Evolutionary conservation across 192 early-diverging fungal genomes (phyloP), one percentile per base, ranked within the genome.

Genomic region (Linnemannia exigua): DNA sequence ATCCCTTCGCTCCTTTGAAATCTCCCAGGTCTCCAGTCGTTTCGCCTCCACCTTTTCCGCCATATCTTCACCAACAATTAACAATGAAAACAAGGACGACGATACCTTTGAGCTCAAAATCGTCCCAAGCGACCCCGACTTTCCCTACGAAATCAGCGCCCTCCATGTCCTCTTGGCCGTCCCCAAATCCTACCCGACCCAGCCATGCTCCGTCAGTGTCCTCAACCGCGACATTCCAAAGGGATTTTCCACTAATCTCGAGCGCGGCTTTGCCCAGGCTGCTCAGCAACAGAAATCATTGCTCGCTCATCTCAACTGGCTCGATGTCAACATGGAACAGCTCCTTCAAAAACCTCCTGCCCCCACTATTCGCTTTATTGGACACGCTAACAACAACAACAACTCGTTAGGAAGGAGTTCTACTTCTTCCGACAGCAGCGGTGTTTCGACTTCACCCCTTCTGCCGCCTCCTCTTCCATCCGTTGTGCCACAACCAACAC

Each of bases 91-190:
- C 2, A 28, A 74, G 15, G 37, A 44, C 25, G 7, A 33, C 52
- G 69, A 71, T 0, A 14, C 16, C 17, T 78, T 77, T 63, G 70
- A 78, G 15, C 76, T 84, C 37, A 78, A 84, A 72, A 79, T 84
- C 67, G 50, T 47, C 2, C 92, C 92, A 8, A 87, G 85, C 33
- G 95, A 96, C 63, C 96, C 96, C 31, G 96, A 97, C 73, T 97
- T 97, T 72, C 95, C 96, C 19, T 97, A 90, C 72, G 95, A 96
- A 63, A 86, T 97, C 52, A 83, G 90, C 38, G 79, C 87, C n/a
- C 81, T 97, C 31, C 81, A 91, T 50, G 41, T 96, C 44, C 90
- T 90, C n/a, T 81, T 96, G 22, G 72, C 79, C 15, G 84, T 97
- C 3, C 95, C 96, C 0, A 72, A 71, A 9, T 58, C 68, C 33